Evolutionary conservation across 2,329 filamentous ascomycete species (phyloP).

Genomic region (Achaetomium macrosporum): DNA sequence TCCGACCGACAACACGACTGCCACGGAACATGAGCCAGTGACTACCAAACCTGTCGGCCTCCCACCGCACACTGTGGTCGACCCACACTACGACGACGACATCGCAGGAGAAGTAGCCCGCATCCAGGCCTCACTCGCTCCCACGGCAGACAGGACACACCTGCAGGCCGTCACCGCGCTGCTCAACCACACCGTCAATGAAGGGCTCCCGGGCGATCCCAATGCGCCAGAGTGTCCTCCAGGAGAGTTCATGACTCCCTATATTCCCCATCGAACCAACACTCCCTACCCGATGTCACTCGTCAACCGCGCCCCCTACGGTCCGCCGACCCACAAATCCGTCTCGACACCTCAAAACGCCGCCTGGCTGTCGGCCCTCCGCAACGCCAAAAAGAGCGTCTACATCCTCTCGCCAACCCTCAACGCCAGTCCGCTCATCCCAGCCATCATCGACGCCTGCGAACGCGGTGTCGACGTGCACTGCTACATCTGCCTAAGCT

Average conservation of each 20-base stretch:
- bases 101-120: constrained; percentile 56
- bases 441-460: constrained; percentile 58
- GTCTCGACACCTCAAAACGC: constrained; percentile 67
- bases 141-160: constrained; percentile 37
- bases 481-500: constrained; percentile 69
- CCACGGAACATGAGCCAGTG: neutral
- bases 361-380: constrained; percentile 64
- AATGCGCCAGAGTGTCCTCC: constrained; percentile 46
- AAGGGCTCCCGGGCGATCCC: constrained; percentile 39
- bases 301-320: constrained; percentile 63
- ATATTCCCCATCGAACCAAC: constrained; percentile 49
- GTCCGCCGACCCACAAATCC: constrained; percentile 54
- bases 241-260: constrained; percentile 59
- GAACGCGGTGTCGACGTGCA: constrained; percentile 61
- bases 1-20: neutral
- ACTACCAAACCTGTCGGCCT: constrained; percentile 23
- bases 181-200: constrained; percentile 57
- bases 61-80: constrained; percentile 50
- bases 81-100: constrained; percentile 59
- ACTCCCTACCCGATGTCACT: constrained; percentile 63
- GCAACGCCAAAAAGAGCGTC: constrained; percentile 56
- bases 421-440: constrained; percentile 63
- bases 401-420: constrained; percentile 76
- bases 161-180: constrained; percentile 57
- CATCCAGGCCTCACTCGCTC: constrained; percentile 52